Evolutionary conservation across 805 yeast species (phyloP).

Genomic region (Hanseniaspora clermontiae): DNA sequence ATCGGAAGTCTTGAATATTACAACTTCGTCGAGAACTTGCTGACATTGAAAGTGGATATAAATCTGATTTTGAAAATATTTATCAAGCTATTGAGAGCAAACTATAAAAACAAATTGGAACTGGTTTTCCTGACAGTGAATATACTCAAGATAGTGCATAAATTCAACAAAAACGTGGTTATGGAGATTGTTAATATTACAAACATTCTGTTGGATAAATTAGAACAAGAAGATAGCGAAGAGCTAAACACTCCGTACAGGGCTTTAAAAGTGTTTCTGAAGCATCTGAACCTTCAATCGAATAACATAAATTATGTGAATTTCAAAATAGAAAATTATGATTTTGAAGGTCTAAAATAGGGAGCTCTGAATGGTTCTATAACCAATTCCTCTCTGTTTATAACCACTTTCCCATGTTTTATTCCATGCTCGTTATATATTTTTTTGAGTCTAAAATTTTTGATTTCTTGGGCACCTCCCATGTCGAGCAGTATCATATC

Average conservation of each 20-base stretch:
- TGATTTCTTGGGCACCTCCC: neutral
- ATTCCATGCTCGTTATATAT: neutral
- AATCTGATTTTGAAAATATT: neutral
- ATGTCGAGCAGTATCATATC: neutral
- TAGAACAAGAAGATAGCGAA: neutral
- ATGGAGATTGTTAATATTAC: neutral
- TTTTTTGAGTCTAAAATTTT: neutral
- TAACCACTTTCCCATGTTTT: neutral
- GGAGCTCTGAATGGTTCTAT: constrained; percentile 9
- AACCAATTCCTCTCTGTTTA: neutral
- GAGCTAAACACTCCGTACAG: neutral
- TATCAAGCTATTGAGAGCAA: neutral
- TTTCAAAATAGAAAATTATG: neutral
- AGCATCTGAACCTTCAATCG: neutral
- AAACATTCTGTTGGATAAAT: neutral
- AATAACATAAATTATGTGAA: neutral
- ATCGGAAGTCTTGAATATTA: neutral
- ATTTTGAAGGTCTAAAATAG: neutral
- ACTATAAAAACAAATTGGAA: neutral
- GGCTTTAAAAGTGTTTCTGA: neutral
- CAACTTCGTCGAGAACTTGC: neutral
- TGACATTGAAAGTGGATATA: neutral
- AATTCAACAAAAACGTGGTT: neutral
- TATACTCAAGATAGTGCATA: neutral
- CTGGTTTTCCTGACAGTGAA: neutral